These are phyloP conservation scores for Lentinula guzmanii DNA, from an alignment of 768 basidiomycete species.

Conservation along the genomic window DNA sequence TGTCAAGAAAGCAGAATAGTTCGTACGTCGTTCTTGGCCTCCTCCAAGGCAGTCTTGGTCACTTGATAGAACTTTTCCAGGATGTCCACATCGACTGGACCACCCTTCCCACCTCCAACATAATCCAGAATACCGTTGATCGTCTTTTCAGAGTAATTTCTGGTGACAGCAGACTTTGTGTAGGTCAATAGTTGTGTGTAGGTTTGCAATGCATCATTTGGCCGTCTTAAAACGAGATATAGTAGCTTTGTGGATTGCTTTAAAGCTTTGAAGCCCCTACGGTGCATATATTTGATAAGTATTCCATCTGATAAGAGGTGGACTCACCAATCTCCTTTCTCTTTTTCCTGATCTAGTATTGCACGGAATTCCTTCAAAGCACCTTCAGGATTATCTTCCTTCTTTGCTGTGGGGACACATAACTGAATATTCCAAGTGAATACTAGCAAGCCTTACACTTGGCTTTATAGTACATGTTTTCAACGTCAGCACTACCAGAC, in stretches of 20 bases:
- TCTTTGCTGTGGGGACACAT: conserved; percentile 57
- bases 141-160: conserved; percentile 96
- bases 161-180: conserved; percentile 92
- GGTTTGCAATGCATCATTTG: conserved; percentile 78
- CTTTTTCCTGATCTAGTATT: conserved; percentile 88
- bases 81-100: conserved; percentile 73
- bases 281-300: neutral
- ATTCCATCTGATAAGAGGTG: neutral
- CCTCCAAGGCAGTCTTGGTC: conserved; percentile 83
- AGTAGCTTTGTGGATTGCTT: conserved; percentile 96
- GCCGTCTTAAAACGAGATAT: conserved; percentile 72
- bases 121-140: conserved; percentile 99
- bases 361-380: conserved; percentile 85
- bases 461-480: conserved; percentile 98
- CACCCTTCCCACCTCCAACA: conserved; percentile 85
- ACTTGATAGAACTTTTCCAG: conserved; percentile 94
- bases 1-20: neutral
- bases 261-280: conserved; percentile 97
- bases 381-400: conserved; percentile 89
- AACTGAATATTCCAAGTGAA: neutral
- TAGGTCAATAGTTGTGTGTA: conserved; percentile 87
- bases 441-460: conserved; percentile 59
- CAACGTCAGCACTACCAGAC: conserved; percentile 79
- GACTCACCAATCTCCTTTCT: conserved; percentile 88
- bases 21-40: conserved; percentile 92